A percentile compares a stretch with the other conserved stretches of the same genome.
Conservation (phyloP, 73 alveolate genomes). For the Paramecium biaurelia region DNA sequence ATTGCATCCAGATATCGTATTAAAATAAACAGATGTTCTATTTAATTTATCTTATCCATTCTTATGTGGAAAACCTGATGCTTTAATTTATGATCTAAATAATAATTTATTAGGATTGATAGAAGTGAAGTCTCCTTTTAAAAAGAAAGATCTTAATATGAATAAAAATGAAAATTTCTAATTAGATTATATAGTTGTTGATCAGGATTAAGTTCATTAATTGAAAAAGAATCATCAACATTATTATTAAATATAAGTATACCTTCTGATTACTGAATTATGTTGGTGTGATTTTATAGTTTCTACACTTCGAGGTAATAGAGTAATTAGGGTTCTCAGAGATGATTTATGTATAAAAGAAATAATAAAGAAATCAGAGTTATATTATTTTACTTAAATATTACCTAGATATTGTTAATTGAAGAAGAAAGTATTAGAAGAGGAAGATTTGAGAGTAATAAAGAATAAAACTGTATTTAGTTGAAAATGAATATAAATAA, state of each 20-base stretch:
- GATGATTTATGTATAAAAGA: neutral
- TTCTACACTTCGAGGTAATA: neutral
- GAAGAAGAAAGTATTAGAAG: neutral
- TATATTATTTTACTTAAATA: neutral
- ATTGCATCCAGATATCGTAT: neutral
- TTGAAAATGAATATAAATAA: neutral
- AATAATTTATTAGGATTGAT: neutral
- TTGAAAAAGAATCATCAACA: neutral
- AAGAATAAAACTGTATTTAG: neutral
- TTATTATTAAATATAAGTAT: neutral
- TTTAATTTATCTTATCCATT: neutral
- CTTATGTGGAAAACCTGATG: constrained; percentile 2
- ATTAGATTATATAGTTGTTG: neutral
- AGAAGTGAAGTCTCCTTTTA: neutral
- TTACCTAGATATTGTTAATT: neutral
- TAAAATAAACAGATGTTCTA: neutral
- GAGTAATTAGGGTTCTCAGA: neutral
- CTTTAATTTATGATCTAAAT: neutral
- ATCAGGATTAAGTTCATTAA: neutral
- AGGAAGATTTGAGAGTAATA: neutral
- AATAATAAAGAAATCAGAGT: neutral
- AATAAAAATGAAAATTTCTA: neutral
- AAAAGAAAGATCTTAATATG: neutral
- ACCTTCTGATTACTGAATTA: neutral
- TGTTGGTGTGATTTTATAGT: neutral